Conservation (phyloP, 1,284 basidiomycete genomes). For the Pyrrhoderma noxium region DNA sequence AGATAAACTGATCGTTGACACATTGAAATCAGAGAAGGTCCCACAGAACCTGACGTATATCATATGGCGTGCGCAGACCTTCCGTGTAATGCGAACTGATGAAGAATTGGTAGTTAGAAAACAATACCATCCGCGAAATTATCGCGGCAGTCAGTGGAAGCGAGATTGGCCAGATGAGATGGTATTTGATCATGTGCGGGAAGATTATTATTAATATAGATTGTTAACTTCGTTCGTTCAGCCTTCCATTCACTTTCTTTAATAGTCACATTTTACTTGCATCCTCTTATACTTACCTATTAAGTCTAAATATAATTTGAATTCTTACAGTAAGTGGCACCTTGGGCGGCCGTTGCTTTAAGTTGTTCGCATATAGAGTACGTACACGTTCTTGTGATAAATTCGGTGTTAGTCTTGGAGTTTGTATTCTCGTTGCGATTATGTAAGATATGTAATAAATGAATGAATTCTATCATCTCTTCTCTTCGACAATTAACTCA, state of each 20-base stretch:
- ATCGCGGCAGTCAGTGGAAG: not conserved
- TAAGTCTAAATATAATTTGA: no score
- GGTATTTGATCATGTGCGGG: constrained; percentile 6
- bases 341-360: no score
- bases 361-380: no score
- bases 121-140: constrained; percentile 8
- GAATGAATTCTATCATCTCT: no score
- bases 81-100: constrained; percentile 4
- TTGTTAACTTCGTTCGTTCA: not conserved
- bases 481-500: no score
- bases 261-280: no score
- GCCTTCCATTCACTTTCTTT: no score
- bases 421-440: not conserved
- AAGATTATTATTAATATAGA: constrained; percentile 4
- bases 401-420: no score
- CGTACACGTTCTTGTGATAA: no score
- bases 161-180: constrained; percentile 16
- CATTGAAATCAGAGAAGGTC: not conserved
- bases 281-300: no score
- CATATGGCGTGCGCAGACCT: constrained; percentile 9
- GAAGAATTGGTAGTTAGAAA: not conserved
- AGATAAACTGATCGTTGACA: not conserved
- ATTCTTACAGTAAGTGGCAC: no score
- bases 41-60: constrained; percentile 10
- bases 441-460: no score